Percentiles rank a stretch among this genome's conserved stretches.
phyloP scores from a whole-genome alignment of 176 grass and related monocot species.

The Raddia guianensis region DNA sequence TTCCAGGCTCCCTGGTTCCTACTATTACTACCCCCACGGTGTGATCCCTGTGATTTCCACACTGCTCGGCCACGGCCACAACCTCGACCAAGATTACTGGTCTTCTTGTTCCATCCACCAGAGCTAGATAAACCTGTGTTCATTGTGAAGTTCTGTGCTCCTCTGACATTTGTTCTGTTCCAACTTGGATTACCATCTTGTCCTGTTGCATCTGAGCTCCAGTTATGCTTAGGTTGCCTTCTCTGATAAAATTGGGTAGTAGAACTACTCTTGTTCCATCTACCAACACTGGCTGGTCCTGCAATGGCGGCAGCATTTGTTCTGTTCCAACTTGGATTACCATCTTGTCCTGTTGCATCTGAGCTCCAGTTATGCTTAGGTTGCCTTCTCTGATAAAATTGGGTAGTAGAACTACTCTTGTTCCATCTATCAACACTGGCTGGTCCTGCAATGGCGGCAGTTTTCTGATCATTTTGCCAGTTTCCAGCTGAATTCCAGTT shows the following conservation, averaged over 20 bases:
- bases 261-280: slow-evolving; percentile 22
- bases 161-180: slow-evolving; percentile 20
- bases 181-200: slow-evolving; percentile 26
- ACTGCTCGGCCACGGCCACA: slow-evolving; percentile 7
- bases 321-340: slow-evolving; percentile 24
- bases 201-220: slow-evolving; percentile 33
- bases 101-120: slow-evolving; percentile 32
- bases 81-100: slow-evolving; percentile 27
- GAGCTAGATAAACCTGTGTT: slow-evolving; percentile 34
- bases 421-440: slow-evolving; percentile 7
- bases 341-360: slow-evolving; percentile 31
- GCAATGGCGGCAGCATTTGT: slow-evolving; percentile 6
- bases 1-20: slow-evolving; percentile 34
- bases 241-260: slow-evolving; percentile 15
- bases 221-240: slow-evolving; percentile 14
- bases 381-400: slow-evolving; percentile 31
- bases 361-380: slow-evolving; percentile 14
- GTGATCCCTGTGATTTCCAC: slow-evolving; percentile 41
- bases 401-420: slow-evolving; percentile 2
- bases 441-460: slow-evolving; percentile 1
- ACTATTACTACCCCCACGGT: slow-evolving; percentile 22
- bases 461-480: slow-evolving; percentile 30
- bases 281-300: slow-evolving; percentile 10
- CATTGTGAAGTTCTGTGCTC: slow-evolving; percentile 5
- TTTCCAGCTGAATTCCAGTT: slow-evolving; percentile 27